phyloP scores from a whole-genome alignment of 148 eudicot genomes.

The Amaranthus hypochondriacus region DNA sequence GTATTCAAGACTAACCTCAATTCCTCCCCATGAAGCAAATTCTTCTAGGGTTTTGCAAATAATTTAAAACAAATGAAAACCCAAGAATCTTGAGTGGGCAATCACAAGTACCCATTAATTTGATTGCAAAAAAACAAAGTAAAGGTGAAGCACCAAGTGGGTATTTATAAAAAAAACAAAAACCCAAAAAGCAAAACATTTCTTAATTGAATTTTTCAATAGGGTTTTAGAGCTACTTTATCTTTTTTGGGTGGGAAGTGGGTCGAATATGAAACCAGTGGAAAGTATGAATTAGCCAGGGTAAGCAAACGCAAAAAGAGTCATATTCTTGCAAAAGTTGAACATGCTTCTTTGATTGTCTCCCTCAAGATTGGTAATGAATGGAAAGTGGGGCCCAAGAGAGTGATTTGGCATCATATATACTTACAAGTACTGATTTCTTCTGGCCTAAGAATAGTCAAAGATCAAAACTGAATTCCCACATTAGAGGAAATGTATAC shows the following conservation, averaged over 20 bases:
- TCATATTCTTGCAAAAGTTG: slow-evolving; percentile 27
- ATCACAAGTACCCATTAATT: slow-evolving; percentile 28
- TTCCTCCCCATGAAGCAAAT: background rate
- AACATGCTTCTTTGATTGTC: slow-evolving; percentile 20
- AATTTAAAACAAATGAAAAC: slow-evolving; percentile 11
- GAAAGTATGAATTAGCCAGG: background rate
- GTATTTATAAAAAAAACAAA: slow-evolving; percentile 24
- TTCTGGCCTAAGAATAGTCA: slow-evolving; percentile 25
- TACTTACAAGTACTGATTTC: slow-evolving; percentile 12
- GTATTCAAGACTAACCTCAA: slow-evolving; percentile 23
- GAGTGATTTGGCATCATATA: slow-evolving; percentile 3
- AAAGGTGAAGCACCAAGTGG: slow-evolving; percentile 20
- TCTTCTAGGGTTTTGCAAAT: background rate
- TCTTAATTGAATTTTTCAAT: slow-evolving; percentile 10
- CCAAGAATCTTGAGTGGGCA: slow-evolving; percentile 27
- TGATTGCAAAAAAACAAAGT: slow-evolving; percentile 21
- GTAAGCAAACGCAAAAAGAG: slow-evolving; percentile 25
- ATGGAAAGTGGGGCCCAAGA: background rate
- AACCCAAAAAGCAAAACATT: slow-evolving; percentile 20
- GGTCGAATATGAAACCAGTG: slow-evolving; percentile 18
- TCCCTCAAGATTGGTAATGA: slow-evolving; percentile 8
- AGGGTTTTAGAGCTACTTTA: slow-evolving; percentile 5
- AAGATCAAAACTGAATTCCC: background rate
- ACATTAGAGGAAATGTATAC: background rate
- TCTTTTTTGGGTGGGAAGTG: slow-evolving; percentile 25